phyloP scores from a whole-genome alignment of 2,329 filamentous ascomycete species.

The Fusarium sterilihyphosum region DNA sequence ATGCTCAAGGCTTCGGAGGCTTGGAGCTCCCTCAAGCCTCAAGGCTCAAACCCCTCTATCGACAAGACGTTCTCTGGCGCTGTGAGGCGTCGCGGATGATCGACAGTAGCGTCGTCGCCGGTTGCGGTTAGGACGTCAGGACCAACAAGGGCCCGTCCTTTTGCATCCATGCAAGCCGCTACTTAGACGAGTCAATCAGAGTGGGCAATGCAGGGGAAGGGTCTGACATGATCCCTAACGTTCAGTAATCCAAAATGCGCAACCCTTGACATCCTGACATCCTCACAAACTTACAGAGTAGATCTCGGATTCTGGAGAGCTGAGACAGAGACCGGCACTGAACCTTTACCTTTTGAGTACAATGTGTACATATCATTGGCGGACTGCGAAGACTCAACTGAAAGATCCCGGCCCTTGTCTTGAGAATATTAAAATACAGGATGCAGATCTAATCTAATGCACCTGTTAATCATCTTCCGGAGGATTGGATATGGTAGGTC shows the following conservation, averaged over 20 bases:
- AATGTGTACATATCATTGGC: constrained; percentile 1
- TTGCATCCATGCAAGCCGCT: neutral
- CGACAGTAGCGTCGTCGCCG: constrained; percentile 41
- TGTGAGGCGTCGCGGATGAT: constrained; percentile 42
- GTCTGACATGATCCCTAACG: constrained; percentile 10
- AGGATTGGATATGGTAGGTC: constrained; percentile 5
- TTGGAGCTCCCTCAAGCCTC: constrained; percentile 4
- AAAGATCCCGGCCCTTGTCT: neutral
- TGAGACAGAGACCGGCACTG: constrained; percentile 8
- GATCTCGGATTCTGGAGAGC: constrained; percentile 4
- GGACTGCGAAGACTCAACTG: neutral
- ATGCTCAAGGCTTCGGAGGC: constrained; percentile 6
- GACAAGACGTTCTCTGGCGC: constrained; percentile 6
- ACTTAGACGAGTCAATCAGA: constrained; percentile 18
- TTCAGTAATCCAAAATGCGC: constrained; percentile 26
- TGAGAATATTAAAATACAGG: constrained; percentile 2
- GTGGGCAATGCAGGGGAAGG: neutral
- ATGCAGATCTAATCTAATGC: constrained; percentile 19
- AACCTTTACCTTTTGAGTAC: neutral
- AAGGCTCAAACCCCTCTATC: neutral
- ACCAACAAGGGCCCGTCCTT: constrained; percentile 2
- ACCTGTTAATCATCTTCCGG: constrained; percentile 14
- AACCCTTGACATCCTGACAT: constrained; percentile 8
- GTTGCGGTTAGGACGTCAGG: constrained; percentile 23
- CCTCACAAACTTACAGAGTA: neutral